Conservation (phyloP, 441 rosid genomes). For the Kokia cookei region DNA sequence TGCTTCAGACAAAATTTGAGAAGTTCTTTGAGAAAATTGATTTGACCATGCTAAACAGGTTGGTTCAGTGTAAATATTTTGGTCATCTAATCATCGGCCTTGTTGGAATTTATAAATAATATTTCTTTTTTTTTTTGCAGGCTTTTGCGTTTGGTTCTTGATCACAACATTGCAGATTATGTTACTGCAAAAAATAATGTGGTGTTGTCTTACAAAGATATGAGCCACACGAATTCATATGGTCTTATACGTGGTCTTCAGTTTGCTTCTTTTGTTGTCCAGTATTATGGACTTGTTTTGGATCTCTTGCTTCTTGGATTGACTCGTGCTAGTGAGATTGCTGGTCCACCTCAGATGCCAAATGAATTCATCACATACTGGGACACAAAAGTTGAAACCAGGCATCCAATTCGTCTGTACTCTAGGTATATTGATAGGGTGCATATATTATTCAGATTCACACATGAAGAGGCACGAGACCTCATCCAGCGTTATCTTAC, state of each 20-base stretch:
- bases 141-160: slow-evolving; percentile 95
- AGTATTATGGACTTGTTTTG: slow-evolving; percentile 91
- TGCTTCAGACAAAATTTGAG: slow-evolving; percentile 99
- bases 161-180: slow-evolving; percentile 98
- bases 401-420: slow-evolving; percentile 93
- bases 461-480: slow-evolving; percentile 98
- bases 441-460: slow-evolving; percentile 92
- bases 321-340: slow-evolving; percentile 98
- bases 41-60: slow-evolving; percentile 97
- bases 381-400: slow-evolving; percentile 96
- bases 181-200: slow-evolving; percentile 98
- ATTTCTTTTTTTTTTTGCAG: slow-evolving; percentile 34
- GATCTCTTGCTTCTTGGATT: slow-evolving; percentile 96
- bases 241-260: slow-evolving; percentile 99
- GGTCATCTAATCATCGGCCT: not conserved
- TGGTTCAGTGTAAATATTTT: slow-evolving; percentile 1
- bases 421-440: slow-evolving; percentile 94
- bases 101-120: not conserved
- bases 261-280: slow-evolving; percentile 98
- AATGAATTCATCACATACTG: slow-evolving; percentile 94
- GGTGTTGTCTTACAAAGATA: slow-evolving; percentile 95
- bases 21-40: slow-evolving; percentile 98
- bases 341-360: slow-evolving; percentile 98
- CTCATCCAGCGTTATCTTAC: slow-evolving; percentile 98
- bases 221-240: slow-evolving; percentile 98